Percentiles rank a stretch among this genome's conserved stretches.
phyloP scores from a whole-genome alignment of 2,329 filamentous ascomycete genomes.

The Canariomyces notabilis region DNA sequence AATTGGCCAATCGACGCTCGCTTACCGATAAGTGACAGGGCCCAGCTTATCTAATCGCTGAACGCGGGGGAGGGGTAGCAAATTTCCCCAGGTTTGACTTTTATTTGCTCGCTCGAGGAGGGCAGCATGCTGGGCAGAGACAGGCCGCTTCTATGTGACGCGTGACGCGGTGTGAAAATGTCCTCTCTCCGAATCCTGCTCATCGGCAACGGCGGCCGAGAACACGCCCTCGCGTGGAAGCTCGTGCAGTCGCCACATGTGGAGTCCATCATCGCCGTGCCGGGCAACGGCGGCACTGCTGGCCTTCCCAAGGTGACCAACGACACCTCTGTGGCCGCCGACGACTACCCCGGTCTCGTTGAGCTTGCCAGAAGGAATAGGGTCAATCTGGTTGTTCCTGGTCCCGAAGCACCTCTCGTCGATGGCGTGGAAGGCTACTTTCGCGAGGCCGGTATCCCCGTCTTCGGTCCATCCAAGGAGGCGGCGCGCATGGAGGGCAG shows the following conservation, averaged over 20 bases:
- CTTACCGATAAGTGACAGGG: slow-evolving; percentile 11
- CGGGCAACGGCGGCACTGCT: slow-evolving; percentile 85
- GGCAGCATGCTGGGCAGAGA: slow-evolving; percentile 12
- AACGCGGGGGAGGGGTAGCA: slow-evolving; percentile 26
- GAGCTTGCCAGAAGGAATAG: slow-evolving; percentile 66
- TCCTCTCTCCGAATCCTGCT: slow-evolving; percentile 65
- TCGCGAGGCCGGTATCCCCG: slow-evolving; percentile 64
- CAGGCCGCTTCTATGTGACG: slow-evolving; percentile 9
- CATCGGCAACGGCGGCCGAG: slow-evolving; percentile 88
- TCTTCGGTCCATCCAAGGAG: slow-evolving; percentile 79
- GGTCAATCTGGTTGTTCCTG: slow-evolving; percentile 80
- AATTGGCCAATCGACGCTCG: slow-evolving; percentile 20
- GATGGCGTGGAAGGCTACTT: slow-evolving; percentile 86
- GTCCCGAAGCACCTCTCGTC: slow-evolving; percentile 90
- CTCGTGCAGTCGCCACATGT: slow-evolving; percentile 76
- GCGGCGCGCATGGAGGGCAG: slow-evolving; percentile 91
- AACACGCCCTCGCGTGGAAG: slow-evolving; percentile 94
- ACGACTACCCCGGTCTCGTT: slow-evolving; percentile 75
- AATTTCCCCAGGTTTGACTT: slow-evolving; percentile 6
- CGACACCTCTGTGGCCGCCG: slow-evolving; percentile 59
- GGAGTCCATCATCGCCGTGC: slow-evolving; percentile 65
- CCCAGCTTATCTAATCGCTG: too few relatives aligned
- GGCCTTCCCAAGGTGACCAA: slow-evolving; percentile 68
- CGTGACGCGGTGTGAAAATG: slow-evolving; percentile 18
- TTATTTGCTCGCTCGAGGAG: slow-evolving; percentile 13